Base-by-base conservation (phyloP, 257 asterid genomes). In the Solanum chmielewskii region DNA sequence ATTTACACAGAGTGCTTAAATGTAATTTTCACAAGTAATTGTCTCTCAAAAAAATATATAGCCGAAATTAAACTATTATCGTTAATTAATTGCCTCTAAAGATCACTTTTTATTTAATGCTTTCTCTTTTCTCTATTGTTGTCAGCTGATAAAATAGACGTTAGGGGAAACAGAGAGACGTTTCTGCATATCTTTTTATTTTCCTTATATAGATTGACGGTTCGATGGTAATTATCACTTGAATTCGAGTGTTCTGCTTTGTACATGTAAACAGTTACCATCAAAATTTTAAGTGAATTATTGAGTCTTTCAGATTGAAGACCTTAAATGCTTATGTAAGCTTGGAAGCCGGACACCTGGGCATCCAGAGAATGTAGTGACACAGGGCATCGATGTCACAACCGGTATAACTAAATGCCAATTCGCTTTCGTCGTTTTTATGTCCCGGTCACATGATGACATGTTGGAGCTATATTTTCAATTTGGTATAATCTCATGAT, bases 341-440 rank as follows among this genome's bases (percentile, higher is more conserved):
- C 86, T 90, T 21, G 95, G 92, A 27, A 91, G 94, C 70, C 86
- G 88, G 35, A 91, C 95, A 1, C 93, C 95, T 1, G 95, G 94
- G 74, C 94, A 93, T 88, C 94, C 93, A 2, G 95, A 93, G 90
- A 93, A 93, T 86, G 85, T 47, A 21, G 41, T 89, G 85, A 91
- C 95, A 1, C 88, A 88, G 80, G 95, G 93, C 75, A 91, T 91
- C 87, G 92, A 93, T 90, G 94, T 90, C 35, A 93, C 95, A 16
- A 93, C 95, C n/a, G 94, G 95, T 93, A 88, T 39, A 84, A 10
- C 41, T 45, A 27, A 45, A 27, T 27, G 11, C 62, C 42, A 16
- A 27, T 16, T 80, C 47, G 20, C 5, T 75, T 39, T 75, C 33
- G 23, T 44, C 66, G 2, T 45, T 47, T 18, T 10, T 4, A 4